These are phyloP conservation scores for Pythium scleroteichum DNA, from an alignment of 352 stramenopile genomes.

Conservation along the genomic window DNA sequence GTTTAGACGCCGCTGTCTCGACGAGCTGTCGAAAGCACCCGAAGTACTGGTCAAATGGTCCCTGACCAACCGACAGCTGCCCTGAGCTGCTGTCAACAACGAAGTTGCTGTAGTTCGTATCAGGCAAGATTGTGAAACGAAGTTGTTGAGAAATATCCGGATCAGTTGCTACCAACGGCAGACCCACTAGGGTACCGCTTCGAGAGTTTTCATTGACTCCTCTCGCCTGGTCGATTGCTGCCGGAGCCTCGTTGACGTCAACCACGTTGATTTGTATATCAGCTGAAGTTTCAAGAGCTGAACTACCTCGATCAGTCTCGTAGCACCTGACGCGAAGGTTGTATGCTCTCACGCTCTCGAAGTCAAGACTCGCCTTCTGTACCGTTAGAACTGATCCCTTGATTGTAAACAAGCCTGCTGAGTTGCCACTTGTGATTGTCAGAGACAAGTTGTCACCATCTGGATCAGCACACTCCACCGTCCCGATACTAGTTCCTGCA, in stretches of 20 bases:
- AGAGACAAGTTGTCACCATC: conserved; percentile 19
- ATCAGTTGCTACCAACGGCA: conserved; percentile 21
- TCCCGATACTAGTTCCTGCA: conserved; percentile 12
- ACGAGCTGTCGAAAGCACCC: conserved; percentile 28
- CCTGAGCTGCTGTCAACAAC: conserved; percentile 18
- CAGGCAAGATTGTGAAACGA: conserved; percentile 21
- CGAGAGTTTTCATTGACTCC: conserved; percentile 27
- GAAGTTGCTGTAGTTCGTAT: conserved; percentile 32
- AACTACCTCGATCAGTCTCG: conserved; percentile 10
- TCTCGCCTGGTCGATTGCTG: conserved; percentile 21
- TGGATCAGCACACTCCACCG: conserved; percentile 16
- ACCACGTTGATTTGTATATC: conserved; percentile 24
- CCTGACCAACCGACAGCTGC: conserved; percentile 29
- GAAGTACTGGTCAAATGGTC: conserved; percentile 25
- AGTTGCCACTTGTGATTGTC: conserved; percentile 21
- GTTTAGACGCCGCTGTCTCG: conserved; percentile 1
- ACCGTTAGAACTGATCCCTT: conserved; percentile 15
- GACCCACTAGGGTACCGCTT: conserved; percentile 10
- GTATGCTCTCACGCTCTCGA: conserved; percentile 17
- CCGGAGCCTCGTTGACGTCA: conserved; percentile 34
- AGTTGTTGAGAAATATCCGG: conserved; percentile 29
- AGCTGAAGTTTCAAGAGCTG: conserved; percentile 1
- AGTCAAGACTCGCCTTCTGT: conserved; percentile 19
- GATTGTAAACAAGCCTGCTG: conserved; percentile 22
- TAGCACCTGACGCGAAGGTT: conserved; percentile 19